Base-by-base conservation (phyloP, 257 asterid species). In the Ehretia macrophylla region DNA sequence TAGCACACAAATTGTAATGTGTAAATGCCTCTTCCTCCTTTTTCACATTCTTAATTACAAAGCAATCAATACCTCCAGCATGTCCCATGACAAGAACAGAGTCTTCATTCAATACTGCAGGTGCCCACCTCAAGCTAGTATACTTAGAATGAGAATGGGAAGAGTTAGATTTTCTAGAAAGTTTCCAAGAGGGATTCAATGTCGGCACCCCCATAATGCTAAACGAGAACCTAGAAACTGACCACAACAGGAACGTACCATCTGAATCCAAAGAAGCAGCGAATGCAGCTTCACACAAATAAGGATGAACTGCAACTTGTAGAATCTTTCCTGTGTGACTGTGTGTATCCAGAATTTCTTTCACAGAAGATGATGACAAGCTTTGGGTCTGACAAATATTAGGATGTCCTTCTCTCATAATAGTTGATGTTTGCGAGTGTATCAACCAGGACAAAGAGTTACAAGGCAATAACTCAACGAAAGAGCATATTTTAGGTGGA, bases 71-170 rank as follows among this genome's bases (percentile, higher is more conserved):
- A 64, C 97, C 97, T 19, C 74, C 77, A 57, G 79, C 76, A 72
- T 86, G 96, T 50, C 99, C 99, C 75, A 83, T 58, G 66, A 86
- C 69, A 75, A 92, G 83, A 74, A 83, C 62, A 22, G 48, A 79
- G 62, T 70, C 81, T 58, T 80, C 80, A 55, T 74, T 77, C 27
- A 83, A 72, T 54, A 83, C 68, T 46, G 74, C 65, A 56, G 97
- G 94, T 20, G 83, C 86, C 99, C 99, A 92, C 54, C 77, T 81
- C 84, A 92, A 81, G 87, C 96, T 81, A 39, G 78, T 79, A 80
- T 84, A 88, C 56, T 70, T 75, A 46, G 81, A 81, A 70, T 70
- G 64, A 67, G 75, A 74, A 58, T 72, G 75, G 14, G 79, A 63
- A 53, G 68, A 62, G 50, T 50, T 59, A 51, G 32, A 63, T 69